Base-by-base conservation (phyloP, 148 eudicot species). In the Cornus suecica region DNA sequence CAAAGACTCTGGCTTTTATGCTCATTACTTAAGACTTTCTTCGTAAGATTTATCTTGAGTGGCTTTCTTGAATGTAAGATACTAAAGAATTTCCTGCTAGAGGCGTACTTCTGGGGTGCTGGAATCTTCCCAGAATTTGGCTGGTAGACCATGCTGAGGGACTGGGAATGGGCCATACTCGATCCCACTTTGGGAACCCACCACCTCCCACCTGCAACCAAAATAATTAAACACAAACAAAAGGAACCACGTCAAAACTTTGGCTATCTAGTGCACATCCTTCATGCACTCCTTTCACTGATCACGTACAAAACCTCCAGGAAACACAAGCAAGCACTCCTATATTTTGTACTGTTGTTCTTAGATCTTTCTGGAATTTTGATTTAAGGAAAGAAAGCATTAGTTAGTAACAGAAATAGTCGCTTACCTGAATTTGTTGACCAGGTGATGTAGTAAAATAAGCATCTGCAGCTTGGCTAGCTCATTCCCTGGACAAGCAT, bases 401-500 rank as follows among this genome's bases (percentile, higher is more conserved):
- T 7, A 56, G 25, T 25, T 56, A 30, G 30, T 66, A 65, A 72
- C 52, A 22, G 45, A 30, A 13, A 62, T 76, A 23, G 37, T 65
- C 15, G 63, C 72, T 29, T 86, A 94, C 98, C 98, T 94, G 76
- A 84, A 90, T 67, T 88, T 84, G 77, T 83, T 92, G 69, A 94
- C 90, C 65, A 94, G 83, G 80, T 90, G 94, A 66, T 95, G 92
- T 76, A 91, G 77, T 70, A 92, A 80, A 79, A 95, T 82, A 75
- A 91, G 84, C 74, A 95, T 88, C 83, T 90, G 87, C 74, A 93
- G 75, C 77, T 90, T 95, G 70, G 97, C 97, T 2, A 94, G 88
- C 75, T 90, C 97, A 81, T 92, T 94, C 71, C 97, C 99, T 9
- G 97, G 99, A 76, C 97, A 95, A 56, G 97, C 88, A 82, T 94